A percentile compares a stretch with the other conserved stretches of the same genome.
Evolutionary conservation across 345 rosid genomes (phyloP).

Genomic region (Psidium friedrichsthalianum): DNA sequence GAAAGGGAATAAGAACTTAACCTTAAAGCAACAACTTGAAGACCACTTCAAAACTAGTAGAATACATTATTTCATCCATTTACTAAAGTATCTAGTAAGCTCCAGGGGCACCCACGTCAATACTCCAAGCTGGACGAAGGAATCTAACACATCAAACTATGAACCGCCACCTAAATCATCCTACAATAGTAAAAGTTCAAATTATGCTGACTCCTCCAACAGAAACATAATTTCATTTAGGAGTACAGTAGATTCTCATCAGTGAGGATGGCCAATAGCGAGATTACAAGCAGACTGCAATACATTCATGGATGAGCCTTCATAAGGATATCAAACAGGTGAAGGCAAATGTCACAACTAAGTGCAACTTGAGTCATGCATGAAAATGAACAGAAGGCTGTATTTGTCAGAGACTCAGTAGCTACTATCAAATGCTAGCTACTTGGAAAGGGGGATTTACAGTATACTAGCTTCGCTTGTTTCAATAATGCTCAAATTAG

Average conservation of each 20-base stretch:
- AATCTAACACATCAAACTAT: neutral
- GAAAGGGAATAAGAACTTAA: neutral
- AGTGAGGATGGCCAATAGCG: neutral
- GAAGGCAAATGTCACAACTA: neutral
- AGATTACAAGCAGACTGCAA: neutral
- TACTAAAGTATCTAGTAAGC: neutral
- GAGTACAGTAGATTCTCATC: neutral
- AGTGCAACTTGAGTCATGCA: neutral
- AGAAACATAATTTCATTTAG: neutral
- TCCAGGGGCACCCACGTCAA: neutral
- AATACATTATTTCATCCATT: neutral
- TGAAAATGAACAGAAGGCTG: neutral
- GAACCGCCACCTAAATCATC: neutral
- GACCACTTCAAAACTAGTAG: neutral
- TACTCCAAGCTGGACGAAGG: neutral
- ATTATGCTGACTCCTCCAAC: neutral
- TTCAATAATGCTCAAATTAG: neutral
- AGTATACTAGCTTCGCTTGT: neutral
- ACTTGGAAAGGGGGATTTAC: neutral
- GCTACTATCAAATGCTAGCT: neutral
- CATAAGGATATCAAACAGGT: neutral
- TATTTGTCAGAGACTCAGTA: neutral
- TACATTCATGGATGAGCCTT: neutral
- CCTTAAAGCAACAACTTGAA: neutral
- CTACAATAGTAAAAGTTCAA: neutral